Conservation (phyloP, 305 asterid species). For the Coffea humblotiana region DNA sequence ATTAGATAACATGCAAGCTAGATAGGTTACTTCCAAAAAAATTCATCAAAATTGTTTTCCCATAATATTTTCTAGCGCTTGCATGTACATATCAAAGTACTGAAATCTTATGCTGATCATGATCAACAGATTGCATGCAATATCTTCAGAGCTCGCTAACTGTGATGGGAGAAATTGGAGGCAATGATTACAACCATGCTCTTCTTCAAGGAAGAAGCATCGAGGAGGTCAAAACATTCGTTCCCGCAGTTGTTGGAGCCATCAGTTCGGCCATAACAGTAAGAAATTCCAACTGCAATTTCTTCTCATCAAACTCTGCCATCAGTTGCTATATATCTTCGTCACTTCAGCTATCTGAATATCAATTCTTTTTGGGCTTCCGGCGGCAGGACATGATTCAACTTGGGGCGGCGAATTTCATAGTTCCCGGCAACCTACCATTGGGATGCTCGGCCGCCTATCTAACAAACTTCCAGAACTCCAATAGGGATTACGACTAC, state of each 20-base stretch:
- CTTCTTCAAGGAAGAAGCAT: conserved; percentile 9
- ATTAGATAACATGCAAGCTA: too few species aligned
- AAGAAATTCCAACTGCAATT: not conserved
- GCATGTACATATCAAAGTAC: too few species aligned
- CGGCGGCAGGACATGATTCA: conserved; percentile 11
- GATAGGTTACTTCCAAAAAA: too few species aligned
- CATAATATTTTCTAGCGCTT: too few species aligned
- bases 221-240: conserved; percentile 19
- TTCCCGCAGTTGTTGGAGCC: conserved; percentile 20
- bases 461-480: conserved; percentile 2
- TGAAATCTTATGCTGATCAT: too few species aligned
- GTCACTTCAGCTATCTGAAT: too few species aligned
- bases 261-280: conserved; percentile 29
- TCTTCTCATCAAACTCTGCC: too few species aligned
- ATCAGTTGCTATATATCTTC: too few species aligned
- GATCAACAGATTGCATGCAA: too few species aligned
- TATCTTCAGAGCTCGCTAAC: conserved; percentile 21
- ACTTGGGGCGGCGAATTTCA: not conserved
- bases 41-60: too few species aligned
- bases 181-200: conserved; percentile 35
- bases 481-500: conserved; percentile 8
- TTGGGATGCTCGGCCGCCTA: conserved; percentile 27
- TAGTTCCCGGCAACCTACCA: conserved; percentile 29
- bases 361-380: not conserved
- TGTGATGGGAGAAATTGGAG: conserved; percentile 42